Conservation (phyloP, 306 rosid species). For the Delonix regia region DNA sequence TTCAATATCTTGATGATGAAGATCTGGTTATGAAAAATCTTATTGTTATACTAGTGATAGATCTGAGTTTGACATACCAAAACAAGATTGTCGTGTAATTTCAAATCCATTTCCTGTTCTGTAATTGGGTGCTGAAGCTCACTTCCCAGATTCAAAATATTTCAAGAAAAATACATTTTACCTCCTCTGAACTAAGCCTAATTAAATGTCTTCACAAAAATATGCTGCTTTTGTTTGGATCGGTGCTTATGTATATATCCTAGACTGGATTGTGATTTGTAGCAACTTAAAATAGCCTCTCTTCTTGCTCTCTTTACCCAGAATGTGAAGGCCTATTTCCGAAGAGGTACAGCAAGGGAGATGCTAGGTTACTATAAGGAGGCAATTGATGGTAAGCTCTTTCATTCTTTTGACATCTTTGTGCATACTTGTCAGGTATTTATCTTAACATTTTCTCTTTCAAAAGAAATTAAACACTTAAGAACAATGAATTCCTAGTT, state of each 20-base stretch:
- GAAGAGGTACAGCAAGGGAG: constrained; percentile 95
- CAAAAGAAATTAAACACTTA: background rate
- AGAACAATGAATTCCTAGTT: background rate
- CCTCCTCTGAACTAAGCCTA: background rate
- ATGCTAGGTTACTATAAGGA: constrained; percentile 90
- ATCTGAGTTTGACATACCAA: background rate
- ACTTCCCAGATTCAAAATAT: background rate
- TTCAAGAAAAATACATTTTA: background rate
- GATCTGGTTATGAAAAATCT: constrained; percentile 12
- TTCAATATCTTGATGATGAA: background rate
- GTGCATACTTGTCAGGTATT: background rate
- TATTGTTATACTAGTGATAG: background rate
- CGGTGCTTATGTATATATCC: constrained; percentile 13
- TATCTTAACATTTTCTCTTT: constrained; percentile 11
- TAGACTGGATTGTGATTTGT: constrained; percentile 14
- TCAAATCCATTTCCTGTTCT: background rate
- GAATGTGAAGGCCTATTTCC: constrained; percentile 91
- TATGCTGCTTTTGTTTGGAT: background rate
- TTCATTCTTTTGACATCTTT: constrained; percentile 27
- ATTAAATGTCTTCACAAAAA: background rate
- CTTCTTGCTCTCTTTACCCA: constrained; percentile 41
- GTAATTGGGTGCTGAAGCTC: background rate
- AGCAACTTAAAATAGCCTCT: constrained; percentile 18
- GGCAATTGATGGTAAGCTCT: constrained; percentile 80
- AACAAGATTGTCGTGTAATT: background rate